Base-by-base conservation (phyloP, 2,329 filamentous ascomycete species). In the Neonectria faginata region DNA sequence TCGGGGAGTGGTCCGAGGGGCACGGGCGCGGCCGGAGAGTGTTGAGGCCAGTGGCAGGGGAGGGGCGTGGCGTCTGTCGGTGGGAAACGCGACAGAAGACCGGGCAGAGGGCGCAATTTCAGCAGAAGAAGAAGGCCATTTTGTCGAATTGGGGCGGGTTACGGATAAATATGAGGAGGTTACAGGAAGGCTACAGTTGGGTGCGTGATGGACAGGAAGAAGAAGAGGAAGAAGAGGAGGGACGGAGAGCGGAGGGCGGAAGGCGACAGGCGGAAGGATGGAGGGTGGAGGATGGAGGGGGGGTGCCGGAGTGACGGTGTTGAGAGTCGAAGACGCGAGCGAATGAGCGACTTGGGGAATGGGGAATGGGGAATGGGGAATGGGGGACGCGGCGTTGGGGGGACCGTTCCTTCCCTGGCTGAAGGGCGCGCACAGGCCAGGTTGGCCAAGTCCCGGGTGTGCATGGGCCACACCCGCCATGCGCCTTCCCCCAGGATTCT, bases 251-350 rank as follows among this genome's bases (percentile, higher is more conserved):
- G 54, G 58, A 53, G 44, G 36, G 48, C 33, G 33, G 16, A 41
- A 22, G 22, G 22, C 22, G 22, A 29, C 18, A 5, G n/a, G 36
- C 27, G 18, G 16, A 44, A 48, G 36, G 53, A 55, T 55, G 53
- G 53, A 48, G 50, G 50, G 54, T 58, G 53, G 57, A 48, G 50
- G 50, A 55, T 58, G 53, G 57, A 48, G 44, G 50, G 50, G 54
- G 58, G 3, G 61, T 57, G 58, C 41, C 48, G 54, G 54, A 65
- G 52, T 27, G 50, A 58, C 57, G 63, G 63, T 58, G 58, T 62
- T 62, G 58, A 65, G 63, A 4, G 39, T 20, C 7, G n/a, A 42
- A 42, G n/a, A 27, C 16, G 39, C 51, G 56, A 55, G 50, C 57
- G 57, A 61, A 53, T 57, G 57, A 48, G 44, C 52, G 51, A 53